Percentiles rank a stretch among this genome's conserved stretches.
These are phyloP conservation scores for Porpolomopsis calyptriformis DNA, from an alignment of 768 basidiomycete genomes.

Conservation along the genomic window DNA sequence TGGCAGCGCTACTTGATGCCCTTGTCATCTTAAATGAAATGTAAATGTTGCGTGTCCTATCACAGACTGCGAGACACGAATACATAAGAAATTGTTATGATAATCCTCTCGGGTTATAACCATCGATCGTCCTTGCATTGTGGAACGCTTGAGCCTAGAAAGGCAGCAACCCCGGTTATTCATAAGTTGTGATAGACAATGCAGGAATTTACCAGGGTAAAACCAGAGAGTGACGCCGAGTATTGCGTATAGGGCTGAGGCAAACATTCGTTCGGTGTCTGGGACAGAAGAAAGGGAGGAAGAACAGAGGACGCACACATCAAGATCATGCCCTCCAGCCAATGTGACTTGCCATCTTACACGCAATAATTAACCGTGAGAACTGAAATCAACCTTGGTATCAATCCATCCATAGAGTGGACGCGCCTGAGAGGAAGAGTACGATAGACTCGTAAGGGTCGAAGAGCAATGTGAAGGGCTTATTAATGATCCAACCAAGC, in stretches of 20 bases:
- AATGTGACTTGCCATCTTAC: constrained; percentile 82
- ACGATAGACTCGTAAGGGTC: constrained; percentile 79
- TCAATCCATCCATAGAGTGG: background rate
- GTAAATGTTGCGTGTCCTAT: too few species aligned
- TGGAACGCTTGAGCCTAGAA: too few species aligned
- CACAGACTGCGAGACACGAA: too few species aligned
- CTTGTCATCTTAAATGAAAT: background rate
- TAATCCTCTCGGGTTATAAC: too few species aligned
- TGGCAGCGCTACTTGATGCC: constrained; percentile 64
- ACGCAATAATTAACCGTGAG: constrained; percentile 80
- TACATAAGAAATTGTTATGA: too few species aligned
- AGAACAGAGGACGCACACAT: constrained; percentile 32
- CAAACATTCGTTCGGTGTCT: background rate
- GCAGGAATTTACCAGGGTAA: too few species aligned
- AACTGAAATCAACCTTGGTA: constrained; percentile 28
- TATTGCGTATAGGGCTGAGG: background rate
- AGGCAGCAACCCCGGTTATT: too few species aligned
- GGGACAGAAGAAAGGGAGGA: background rate
- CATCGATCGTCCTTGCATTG: too few species aligned
- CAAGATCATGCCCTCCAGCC: constrained; percentile 70
- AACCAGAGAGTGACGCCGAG: constrained; percentile 17
- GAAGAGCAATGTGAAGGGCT: constrained; percentile 72
- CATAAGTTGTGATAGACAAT: too few species aligned
- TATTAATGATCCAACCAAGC: constrained; percentile 71
- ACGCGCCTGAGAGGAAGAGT: constrained; percentile 35